phyloP scores from a whole-genome alignment of 2,329 filamentous ascomycete species.

The Fusarium albosuccineum region DNA sequence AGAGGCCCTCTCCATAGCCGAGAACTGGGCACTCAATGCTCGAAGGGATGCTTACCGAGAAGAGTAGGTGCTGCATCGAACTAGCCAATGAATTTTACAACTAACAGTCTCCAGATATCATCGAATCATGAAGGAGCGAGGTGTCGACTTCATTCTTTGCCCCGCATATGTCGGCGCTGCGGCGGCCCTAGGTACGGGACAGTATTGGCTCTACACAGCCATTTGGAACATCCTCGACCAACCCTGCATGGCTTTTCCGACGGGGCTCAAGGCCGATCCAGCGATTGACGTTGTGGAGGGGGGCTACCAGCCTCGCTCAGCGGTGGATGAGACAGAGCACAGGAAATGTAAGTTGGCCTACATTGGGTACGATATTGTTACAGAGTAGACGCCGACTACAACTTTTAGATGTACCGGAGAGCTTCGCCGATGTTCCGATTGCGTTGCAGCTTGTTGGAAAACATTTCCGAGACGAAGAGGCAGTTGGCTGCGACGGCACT shows the following conservation, averaged over 20 bases:
- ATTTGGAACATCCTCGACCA: slow-evolving; percentile 52
- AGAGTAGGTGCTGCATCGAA: background rate
- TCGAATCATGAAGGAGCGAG: slow-evolving; percentile 35
- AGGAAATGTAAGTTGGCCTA: background rate
- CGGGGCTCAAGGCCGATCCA: slow-evolving; percentile 27
- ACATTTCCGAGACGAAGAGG: slow-evolving; percentile 40
- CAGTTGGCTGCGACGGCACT: slow-evolving; percentile 30
- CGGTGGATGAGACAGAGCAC: background rate
- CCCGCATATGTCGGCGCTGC: slow-evolving; percentile 44
- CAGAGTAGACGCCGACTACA: background rate
- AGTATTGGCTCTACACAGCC: slow-evolving; percentile 48
- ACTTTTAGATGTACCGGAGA: slow-evolving; percentile 7
- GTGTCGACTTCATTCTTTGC: slow-evolving; percentile 47
- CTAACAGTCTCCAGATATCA: slow-evolving; percentile 9
- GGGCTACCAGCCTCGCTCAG: background rate
- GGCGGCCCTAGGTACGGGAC: slow-evolving; percentile 32
- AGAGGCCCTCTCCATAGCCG: slow-evolving; percentile 13
- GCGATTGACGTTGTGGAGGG: slow-evolving; percentile 21
- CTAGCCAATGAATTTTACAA: background rate
- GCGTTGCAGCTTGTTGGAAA: slow-evolving; percentile 43
- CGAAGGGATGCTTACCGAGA: slow-evolving; percentile 31
- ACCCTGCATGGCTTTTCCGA: slow-evolving; percentile 46
- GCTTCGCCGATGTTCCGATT: slow-evolving; percentile 32
- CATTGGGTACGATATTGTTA: too few relatives aligned
- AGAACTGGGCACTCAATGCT: slow-evolving; percentile 42